Percentiles rank a stretch among this genome's conserved stretches.
phyloP scores from a whole-genome alignment of 1,139 yeast genomes.

The Geotrichum siamense region DNA sequence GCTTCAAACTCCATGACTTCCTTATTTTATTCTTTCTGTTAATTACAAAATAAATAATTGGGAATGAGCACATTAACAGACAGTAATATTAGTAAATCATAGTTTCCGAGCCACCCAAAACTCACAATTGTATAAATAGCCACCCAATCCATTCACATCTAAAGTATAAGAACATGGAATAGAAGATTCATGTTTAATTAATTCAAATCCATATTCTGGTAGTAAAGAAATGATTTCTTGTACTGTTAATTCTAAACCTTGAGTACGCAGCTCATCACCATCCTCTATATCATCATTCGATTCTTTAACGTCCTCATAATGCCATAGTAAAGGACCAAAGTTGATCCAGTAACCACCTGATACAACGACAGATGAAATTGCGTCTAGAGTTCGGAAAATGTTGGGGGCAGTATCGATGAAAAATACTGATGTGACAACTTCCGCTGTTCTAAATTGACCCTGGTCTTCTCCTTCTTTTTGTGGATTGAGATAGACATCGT shows the following conservation, averaged over 20 bases:
- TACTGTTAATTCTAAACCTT: slow-evolving; percentile 58
- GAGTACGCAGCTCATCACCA: slow-evolving; percentile 32
- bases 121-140: slow-evolving; percentile 57
- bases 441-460: slow-evolving; percentile 39
- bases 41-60: no score
- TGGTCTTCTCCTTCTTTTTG: slow-evolving; percentile 4
- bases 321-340: slow-evolving; percentile 84
- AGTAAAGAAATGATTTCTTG: slow-evolving; percentile 52
- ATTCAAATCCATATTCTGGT: slow-evolving; percentile 47
- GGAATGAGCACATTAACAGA: no score
- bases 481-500: slow-evolving; percentile 48
- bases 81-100: no score
- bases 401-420: slow-evolving; percentile 77
- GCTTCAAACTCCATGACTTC: no score
- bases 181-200: slow-evolving; percentile 42
- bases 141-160: slow-evolving; percentile 49
- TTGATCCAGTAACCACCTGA: slow-evolving; percentile 69
- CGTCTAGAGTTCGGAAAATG: slow-evolving; percentile 57
- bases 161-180: slow-evolving; percentile 51
- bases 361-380: slow-evolving; percentile 48
- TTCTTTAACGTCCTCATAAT: slow-evolving; percentile 46
- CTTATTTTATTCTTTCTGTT: no score
- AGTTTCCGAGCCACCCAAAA: slow-evolving; percentile 53
- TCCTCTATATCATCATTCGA: slow-evolving; percentile 13
- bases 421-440: slow-evolving; percentile 61